Base-by-base conservation (phyloP, 768 basidiomycete genomes). In the Kwoniella shandongensis region DNA sequence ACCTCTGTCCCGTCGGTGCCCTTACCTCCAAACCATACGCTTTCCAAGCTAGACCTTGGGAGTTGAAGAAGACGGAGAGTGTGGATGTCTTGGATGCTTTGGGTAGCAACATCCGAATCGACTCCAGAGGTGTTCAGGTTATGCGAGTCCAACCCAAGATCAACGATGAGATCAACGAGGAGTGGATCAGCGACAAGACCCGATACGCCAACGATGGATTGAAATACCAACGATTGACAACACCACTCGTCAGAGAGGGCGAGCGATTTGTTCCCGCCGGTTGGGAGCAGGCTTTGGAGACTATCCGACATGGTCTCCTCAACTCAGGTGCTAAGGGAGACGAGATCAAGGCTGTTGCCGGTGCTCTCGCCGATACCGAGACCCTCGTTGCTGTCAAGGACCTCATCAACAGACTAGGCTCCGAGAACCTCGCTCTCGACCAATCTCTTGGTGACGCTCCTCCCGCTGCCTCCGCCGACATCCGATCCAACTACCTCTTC, bases 171-270 rank as follows among this genome's bases (percentile, higher is more conserved):
- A 86, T 99, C 63, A 99, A 99, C 77, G 96, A 99, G 80, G 96
- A 99, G 77, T 98, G 96, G 96, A 94, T 99, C 76, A 91, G 84
- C 77, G 96, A 99, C 82, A 99, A 99, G 83, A 92, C 94, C 1
- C 88, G 96, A 55, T 92, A 91, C 76, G 89, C 94, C 1, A 88
- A 92, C 76, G 96, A 99, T 69, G 96, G 96, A 10, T 83, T 99
- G 29, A 85, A 85, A 70, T 94, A 91, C 82, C 96, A 99, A 77
- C 88, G 94, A 20, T 80, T 99, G 68, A 97, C 93, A 3, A 87
- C 86, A 0, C 96, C 96, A 2, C 83, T 98, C 40, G 79, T 97
- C 62, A 88, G 92, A 75, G 81, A 86, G 53, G 93, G 89, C n/a
- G 90, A 93, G 74, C 85, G 92, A 15, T 98, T 98, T 76, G 86